A percentile compares a stretch with the other conserved stretches of the same genome.
Conservation (phyloP, 2,329 filamentous ascomycete genomes). For the Macrophomina tecta region DNA sequence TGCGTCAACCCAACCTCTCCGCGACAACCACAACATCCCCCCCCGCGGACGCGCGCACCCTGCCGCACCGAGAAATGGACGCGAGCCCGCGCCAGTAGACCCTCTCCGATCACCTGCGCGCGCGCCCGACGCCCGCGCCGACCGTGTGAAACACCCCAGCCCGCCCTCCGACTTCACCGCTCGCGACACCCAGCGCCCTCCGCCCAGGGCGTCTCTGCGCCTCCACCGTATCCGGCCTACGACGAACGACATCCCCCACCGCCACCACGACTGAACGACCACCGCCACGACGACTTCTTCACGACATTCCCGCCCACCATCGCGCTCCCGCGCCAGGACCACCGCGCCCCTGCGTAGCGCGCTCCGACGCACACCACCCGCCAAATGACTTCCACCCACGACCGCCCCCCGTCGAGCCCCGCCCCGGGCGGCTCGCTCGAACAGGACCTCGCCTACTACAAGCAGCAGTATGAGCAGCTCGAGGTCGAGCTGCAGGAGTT, state of each 20-base stretch:
- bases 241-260: constrained; percentile 26
- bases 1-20: neutral
- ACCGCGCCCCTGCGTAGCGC: constrained; percentile 30
- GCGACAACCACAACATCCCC: neutral
- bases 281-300: constrained; percentile 29
- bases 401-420: constrained; percentile 41
- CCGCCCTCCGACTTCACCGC: constrained; percentile 4
- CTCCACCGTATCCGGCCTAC: constrained; percentile 28
- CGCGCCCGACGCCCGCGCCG: constrained; percentile 1
- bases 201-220: constrained; percentile 22
- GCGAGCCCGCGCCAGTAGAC: constrained; percentile 29
- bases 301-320: constrained; percentile 16
- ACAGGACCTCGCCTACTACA: constrained; percentile 91
- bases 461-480: constrained; percentile 90
- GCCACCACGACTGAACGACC: constrained; percentile 27
- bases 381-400: constrained; percentile 37
- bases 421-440: constrained; percentile 50
- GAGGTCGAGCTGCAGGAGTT: constrained; percentile 93
- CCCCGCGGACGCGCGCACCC: constrained; percentile 5
- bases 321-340: constrained; percentile 27
- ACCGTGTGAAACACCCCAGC: constrained; percentile 20
- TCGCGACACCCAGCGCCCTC: constrained; percentile 11
- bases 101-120: neutral
- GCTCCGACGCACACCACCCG: constrained; percentile 32
- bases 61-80: constrained; percentile 21